These are phyloP conservation scores for Gastrodia elata DNA, from an alignment of 106 monocot species.

Conservation along the genomic window DNA sequence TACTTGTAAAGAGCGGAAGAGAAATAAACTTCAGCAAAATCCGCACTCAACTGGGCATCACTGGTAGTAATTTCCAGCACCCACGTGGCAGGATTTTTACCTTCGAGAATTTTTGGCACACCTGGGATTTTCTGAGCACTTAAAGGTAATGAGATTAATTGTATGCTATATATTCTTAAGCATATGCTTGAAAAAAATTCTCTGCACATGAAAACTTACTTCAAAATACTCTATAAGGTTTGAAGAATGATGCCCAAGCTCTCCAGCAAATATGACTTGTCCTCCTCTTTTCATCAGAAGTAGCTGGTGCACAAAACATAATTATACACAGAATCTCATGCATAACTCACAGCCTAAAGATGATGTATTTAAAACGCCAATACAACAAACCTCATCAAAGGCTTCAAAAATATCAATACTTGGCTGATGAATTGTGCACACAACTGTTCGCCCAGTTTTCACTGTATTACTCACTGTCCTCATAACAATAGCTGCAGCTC, in stretches of 20 bases:
- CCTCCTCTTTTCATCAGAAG: no score
- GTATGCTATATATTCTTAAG: no score
- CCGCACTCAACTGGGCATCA: constrained; percentile 42
- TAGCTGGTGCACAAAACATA: constrained; percentile 62
- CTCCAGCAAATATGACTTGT: constrained; percentile 62
- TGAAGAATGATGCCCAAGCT: constrained; percentile 44
- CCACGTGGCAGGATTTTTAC: constrained; percentile 85
- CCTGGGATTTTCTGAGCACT: constrained; percentile 52
- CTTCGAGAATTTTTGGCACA: constrained; percentile 62
- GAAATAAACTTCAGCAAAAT: constrained; percentile 71
- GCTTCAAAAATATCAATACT: constrained; percentile 97
- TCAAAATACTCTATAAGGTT: constrained; percentile 72
- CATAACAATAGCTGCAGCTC: constrained; percentile 92
- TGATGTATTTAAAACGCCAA: neutral
- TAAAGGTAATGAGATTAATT: no score
- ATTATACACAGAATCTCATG: constrained; percentile 19
- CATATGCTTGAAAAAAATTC: neutral
- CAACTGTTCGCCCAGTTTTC: constrained; percentile 75
- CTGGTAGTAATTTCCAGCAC: constrained; percentile 68
- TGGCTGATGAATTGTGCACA: no score
- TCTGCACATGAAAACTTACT: constrained; percentile 24
- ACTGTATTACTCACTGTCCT: constrained; percentile 76
- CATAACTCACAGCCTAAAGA: neutral
- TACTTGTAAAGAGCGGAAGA: constrained; percentile 52
- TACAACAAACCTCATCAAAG: constrained; percentile 65